Percentiles rank a stretch among this genome's conserved stretches.
phyloP scores from a whole-genome alignment of 768 basidiomycete species.

The Rhodotorula toruloides region DNA sequence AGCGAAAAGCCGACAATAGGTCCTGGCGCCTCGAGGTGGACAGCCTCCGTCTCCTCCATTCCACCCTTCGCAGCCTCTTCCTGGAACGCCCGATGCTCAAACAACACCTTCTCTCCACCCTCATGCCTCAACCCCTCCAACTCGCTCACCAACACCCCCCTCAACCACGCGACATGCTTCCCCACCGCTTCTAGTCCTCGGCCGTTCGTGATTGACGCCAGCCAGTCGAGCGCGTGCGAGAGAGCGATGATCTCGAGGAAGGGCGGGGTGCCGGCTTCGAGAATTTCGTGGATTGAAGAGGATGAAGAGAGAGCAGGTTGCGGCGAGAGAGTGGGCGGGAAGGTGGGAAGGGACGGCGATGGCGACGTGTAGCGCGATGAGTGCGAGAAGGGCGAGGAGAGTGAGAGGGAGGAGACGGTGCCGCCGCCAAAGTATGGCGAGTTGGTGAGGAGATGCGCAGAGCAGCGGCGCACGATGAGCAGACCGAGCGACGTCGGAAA shows the following conservation, averaged over 20 bases:
- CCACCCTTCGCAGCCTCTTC: too few species aligned
- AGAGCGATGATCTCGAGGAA: conserved; percentile 40
- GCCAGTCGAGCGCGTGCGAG: conserved; percentile 29
- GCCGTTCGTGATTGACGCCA: not conserved
- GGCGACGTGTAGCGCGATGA: not conserved
- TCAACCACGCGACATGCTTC: not conserved
- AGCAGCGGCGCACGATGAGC: conserved; percentile 38
- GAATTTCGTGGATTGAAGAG: conserved; percentile 14
- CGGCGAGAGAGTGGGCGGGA: not conserved
- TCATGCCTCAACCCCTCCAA: conserved; percentile 19
- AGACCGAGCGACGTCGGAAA: conserved; percentile 42
- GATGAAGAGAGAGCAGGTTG: too few species aligned
- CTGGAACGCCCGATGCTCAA: conserved; percentile 14
- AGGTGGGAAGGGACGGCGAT: not conserved
- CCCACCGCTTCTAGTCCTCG: not conserved
- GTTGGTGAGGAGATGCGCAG: conserved; percentile 8
- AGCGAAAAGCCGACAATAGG: conserved; percentile 40
- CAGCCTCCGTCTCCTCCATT: not conserved
- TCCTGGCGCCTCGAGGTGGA: conserved; percentile 12
- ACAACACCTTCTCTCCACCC: not conserved
- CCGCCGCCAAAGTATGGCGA: conserved; percentile 42
- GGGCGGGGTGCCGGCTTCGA: conserved; percentile 41
- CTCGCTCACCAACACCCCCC: not conserved
- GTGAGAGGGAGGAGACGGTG: conserved; percentile 36
- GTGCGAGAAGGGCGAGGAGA: conserved; percentile 14